Base-by-base conservation (phyloP, 2,329 filamentous ascomycete species). In the Dactylellina leptospora region DNA sequence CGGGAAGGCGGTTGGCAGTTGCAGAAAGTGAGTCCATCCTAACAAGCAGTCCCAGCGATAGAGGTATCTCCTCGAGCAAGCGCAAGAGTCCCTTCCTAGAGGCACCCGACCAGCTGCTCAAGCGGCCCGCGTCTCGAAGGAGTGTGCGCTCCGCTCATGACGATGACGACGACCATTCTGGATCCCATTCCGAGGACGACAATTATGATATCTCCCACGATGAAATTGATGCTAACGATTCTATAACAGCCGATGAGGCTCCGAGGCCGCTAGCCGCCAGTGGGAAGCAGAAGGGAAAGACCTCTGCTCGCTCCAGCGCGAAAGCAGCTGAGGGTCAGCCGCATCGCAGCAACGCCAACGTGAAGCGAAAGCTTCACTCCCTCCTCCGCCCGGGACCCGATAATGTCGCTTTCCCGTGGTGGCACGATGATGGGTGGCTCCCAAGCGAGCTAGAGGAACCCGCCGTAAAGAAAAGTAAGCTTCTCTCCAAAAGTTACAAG, bases 381-480 rank as follows among this genome's bases (percentile, higher is more conserved):
- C 40, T 64, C 36, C 42, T 64, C 27, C 60, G 60, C 48, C 48
- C 44, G 60, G 60, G 60, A 27, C 60, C 50, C 40, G 68, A 72
- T 64, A 72, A 72, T 47, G 25, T 59, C 68, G 68, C 50, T n/a
- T 72, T 72, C 36, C 45, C 59, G 23, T 72, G 68, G 68, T 72
- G 68, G 68, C 54, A 59, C 11, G 53, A 60, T n/a, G 68, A 72
- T 45, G 55, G 44, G 23, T 62, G 61, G 51, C 11, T 58, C 13
- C 20, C 20, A 25, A 13, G 22, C 22, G 18, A 51, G 27, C 27
- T 51, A 53, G 36, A 40, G 18, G 13, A 5, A 5, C 36, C 36
- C 3, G 36, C 36, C 36, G 18, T 11, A 1, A 40, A 40, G 44
- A 64, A 48, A 23, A 54, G 60, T 64, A 55, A 64, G 60, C 23